phyloP scores from a whole-genome alignment of 2,329 filamentous ascomycete genomes.

The Beauveria asiatica region DNA sequence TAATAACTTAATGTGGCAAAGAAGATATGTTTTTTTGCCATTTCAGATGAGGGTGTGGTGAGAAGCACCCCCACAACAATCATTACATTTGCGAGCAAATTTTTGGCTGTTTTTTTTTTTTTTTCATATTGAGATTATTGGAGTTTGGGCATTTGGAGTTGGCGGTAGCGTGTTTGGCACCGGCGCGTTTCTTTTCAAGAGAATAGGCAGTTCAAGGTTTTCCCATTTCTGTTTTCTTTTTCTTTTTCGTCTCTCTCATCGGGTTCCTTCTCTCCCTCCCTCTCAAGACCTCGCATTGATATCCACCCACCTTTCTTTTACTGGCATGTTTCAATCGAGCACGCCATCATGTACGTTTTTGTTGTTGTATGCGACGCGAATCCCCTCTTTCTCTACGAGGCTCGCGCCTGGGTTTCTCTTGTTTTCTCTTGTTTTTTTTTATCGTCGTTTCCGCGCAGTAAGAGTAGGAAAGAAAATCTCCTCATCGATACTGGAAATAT shows the following conservation, averaged over 20 bases:
- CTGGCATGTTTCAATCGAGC: neutral
- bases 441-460: neutral
- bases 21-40: neutral
- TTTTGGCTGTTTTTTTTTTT: neutral
- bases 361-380: neutral
- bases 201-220: neutral
- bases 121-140: neutral
- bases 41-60: neutral
- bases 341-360: conserved; percentile 1
- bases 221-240: neutral
- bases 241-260: neutral
- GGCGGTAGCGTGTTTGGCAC: neutral
- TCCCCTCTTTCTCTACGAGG: neutral
- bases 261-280: neutral
- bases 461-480: neutral
- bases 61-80: neutral
- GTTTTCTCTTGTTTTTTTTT: neutral
- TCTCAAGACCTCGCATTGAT: neutral
- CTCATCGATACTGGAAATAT: neutral
- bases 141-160: conserved; percentile 1
- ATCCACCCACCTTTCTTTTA: neutral
- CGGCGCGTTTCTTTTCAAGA: neutral
- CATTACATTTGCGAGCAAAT: conserved; percentile 4
- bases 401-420: neutral
- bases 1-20: neutral